Evolutionary conservation across 2,329 filamentous ascomycete species (phyloP).

Genomic region (Pseudofabraea citricarpa): DNA sequence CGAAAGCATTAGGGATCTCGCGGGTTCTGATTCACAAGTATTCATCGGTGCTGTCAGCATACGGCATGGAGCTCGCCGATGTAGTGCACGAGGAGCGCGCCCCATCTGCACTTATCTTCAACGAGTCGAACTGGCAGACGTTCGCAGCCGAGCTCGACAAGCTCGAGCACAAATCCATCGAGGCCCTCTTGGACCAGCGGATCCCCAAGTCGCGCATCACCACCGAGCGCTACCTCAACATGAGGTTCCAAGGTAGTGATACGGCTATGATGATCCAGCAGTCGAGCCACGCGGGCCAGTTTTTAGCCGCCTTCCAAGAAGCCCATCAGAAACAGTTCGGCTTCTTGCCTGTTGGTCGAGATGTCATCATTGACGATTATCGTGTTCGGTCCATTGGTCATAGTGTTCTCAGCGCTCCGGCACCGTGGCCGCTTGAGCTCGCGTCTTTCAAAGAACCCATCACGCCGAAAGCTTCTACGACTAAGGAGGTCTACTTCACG

Average conservation of each 20-base stretch:
- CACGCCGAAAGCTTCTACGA: slow-evolving; percentile 33
- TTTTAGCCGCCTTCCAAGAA: slow-evolving; percentile 72
- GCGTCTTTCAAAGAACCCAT: slow-evolving; percentile 64
- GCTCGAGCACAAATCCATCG: slow-evolving; percentile 65
- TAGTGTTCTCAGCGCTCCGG: background rate
- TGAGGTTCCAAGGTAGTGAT: slow-evolving; percentile 83
- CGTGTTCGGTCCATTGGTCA: slow-evolving; percentile 74
- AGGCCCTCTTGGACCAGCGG: slow-evolving; percentile 66
- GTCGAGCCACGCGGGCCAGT: slow-evolving; percentile 55
- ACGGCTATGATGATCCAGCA: slow-evolving; percentile 82
- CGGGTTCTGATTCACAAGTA: slow-evolving; percentile 82
- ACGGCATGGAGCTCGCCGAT: slow-evolving; percentile 85
- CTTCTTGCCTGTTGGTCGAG: slow-evolving; percentile 68
- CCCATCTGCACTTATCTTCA: slow-evolving; percentile 56
- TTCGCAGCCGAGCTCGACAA: slow-evolving; percentile 69
- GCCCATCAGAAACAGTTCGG: slow-evolving; percentile 89
- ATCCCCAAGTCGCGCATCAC: slow-evolving; percentile 67
- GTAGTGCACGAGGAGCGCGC: slow-evolving; percentile 86
- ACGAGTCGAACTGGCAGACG: slow-evolving; percentile 43
- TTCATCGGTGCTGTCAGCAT: slow-evolving; percentile 80
- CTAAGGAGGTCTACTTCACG: slow-evolving; percentile 59
- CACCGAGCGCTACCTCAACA: slow-evolving; percentile 88
- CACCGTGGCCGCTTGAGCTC: slow-evolving; percentile 56
- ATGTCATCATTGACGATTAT: slow-evolving; percentile 84
- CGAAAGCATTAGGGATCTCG: slow-evolving; percentile 72